These are phyloP conservation scores for Aspergillus pseudonomiae DNA, from an alignment of 2,329 filamentous ascomycete genomes.

Conservation along the genomic window DNA sequence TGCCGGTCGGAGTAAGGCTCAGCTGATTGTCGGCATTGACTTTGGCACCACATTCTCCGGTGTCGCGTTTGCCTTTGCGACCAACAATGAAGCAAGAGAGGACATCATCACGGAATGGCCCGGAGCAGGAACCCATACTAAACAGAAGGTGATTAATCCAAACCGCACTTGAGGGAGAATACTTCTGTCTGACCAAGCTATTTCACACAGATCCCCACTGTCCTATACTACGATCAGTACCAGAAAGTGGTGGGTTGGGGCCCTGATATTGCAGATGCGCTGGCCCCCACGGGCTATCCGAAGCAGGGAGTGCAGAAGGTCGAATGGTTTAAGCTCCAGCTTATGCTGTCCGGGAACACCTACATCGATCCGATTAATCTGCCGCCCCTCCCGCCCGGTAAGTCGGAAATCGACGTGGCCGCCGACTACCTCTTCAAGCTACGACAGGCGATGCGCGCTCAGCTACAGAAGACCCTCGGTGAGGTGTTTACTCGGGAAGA, in stretches of 20 bases:
- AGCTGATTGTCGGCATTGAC: constrained; percentile 97
- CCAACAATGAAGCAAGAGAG: constrained; percentile 95
- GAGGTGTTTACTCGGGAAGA: constrained; percentile 98
- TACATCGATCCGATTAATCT: constrained; percentile 99
- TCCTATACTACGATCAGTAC: constrained; percentile 99
- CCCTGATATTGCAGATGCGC: constrained; percentile 93
- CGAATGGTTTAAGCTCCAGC: constrained; percentile 99
- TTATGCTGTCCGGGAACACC: constrained; percentile 98
- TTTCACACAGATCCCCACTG: constrained; percentile 75
- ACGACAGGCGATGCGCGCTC: constrained; percentile 92
- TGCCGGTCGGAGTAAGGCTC: constrained; percentile 86
- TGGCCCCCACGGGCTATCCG: constrained; percentile 94
- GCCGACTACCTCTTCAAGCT: constrained; percentile 99
- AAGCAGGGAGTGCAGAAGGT: constrained; percentile 98
- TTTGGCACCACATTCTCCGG: constrained; percentile 99
- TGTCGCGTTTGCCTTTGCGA: constrained; percentile 89
- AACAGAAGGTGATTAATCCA: constrained; percentile 77
- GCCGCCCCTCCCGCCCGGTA: constrained; percentile 92
- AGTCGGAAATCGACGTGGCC: constrained; percentile 98
- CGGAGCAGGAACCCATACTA: constrained; percentile 93
- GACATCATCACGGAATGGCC: constrained; percentile 99
- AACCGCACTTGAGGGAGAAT: background rate
- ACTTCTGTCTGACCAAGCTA: constrained; percentile 12
- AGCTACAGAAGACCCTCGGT: constrained; percentile 92
- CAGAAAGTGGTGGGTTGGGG: constrained; percentile 99